Evolutionary conservation across 2,329 filamentous ascomycete genomes (phyloP), one percentile per base, ranked within the genome.

Genomic region (Penicillium sp.): DNA sequence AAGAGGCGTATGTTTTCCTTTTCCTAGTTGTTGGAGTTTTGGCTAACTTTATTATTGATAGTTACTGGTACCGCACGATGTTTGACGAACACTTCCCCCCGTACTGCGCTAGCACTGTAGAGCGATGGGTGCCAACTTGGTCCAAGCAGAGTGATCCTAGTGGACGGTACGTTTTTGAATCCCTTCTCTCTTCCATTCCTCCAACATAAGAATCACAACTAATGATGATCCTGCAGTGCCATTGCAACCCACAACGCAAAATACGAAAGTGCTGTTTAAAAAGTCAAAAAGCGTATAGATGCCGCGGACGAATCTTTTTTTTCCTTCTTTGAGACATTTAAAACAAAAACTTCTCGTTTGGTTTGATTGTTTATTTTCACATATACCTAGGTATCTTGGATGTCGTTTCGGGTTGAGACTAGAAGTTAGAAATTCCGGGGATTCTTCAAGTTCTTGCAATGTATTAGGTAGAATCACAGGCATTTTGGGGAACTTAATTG

Each of bases 21-120:
- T 1, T 18, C 14, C n/a, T 5, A 48, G 24, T 16, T 12, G n/a
- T 16, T 16, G 11, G 6, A 43, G 18, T 43, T 43, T 16, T 55
- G 52, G 55, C 61, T 68, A 57, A 68, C 65, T 47, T 24, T 26
- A 3, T 52, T 61, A 43, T 52, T 16, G 26, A 21, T 64, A 88
- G 86, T 47, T 95, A 96, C 82, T 99, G 94, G 94, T 99, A 99
- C 79, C 88, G 94, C 67, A 83, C 80, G 73, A 97, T 99, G 93
- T 99, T 97, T 72, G 94, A 99, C 74, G 93, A 99, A 82, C 93
- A 95, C 77, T 99, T 97, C 84, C 94, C 94, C 47, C 83, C 87
- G 56, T 87, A 87, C 69, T 97, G 93, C 72, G 95, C 94, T 8
- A 87, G 84, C 59, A 99, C 94, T 7, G 94, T 99, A 54, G 89